phyloP scores from a whole-genome alignment of 78 protist genomes.

The Blattamonas nauphoetae region DNA sequence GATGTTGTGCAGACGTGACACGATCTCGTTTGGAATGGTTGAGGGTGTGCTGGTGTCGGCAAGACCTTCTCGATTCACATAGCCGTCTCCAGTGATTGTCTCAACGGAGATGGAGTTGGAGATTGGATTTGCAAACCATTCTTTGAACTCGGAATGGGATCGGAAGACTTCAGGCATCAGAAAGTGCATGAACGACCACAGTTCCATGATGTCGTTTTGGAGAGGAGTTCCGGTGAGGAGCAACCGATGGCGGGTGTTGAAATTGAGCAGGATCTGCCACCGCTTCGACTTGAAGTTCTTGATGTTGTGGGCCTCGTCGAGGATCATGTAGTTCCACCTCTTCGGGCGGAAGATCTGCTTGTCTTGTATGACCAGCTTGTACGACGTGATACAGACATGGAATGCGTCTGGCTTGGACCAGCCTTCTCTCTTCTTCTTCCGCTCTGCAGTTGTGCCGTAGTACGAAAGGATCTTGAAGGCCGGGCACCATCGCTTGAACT shows the following conservation, averaged over 20 bases:
- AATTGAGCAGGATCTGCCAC: slow-evolving; percentile 67
- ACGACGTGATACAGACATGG: slow-evolving; percentile 76
- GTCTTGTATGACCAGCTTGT: slow-evolving; percentile 64
- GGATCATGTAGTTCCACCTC: slow-evolving; percentile 73
- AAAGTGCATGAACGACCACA: slow-evolving; percentile 92
- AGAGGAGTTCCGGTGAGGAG: slow-evolving; percentile 90
- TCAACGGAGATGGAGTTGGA: slow-evolving; percentile 39
- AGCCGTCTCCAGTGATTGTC: slow-evolving; percentile 29
- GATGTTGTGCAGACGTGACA: slow-evolving; percentile 53
- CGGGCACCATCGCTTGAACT: slow-evolving; percentile 78
- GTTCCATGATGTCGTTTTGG: slow-evolving; percentile 82
- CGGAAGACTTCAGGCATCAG: slow-evolving; percentile 76
- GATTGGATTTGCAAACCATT: slow-evolving; percentile 68
- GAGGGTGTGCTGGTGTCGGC: background rate
- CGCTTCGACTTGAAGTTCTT: slow-evolving; percentile 68
- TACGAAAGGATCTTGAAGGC: slow-evolving; percentile 75
- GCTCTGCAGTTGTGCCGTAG: slow-evolving; percentile 65
- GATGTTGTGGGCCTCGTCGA: slow-evolving; percentile 93
- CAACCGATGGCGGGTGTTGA: slow-evolving; percentile 63
- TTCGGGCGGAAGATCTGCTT: slow-evolving; percentile 48
- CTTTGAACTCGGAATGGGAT: slow-evolving; percentile 66
- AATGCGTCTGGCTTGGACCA: slow-evolving; percentile 43
- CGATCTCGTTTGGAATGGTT: slow-evolving; percentile 33
- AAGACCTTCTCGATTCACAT: background rate
- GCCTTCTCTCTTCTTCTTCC: slow-evolving; percentile 65